Base-by-base conservation (phyloP, 805 yeast species). In the Maudiozyma pseudohumilis region DNA sequence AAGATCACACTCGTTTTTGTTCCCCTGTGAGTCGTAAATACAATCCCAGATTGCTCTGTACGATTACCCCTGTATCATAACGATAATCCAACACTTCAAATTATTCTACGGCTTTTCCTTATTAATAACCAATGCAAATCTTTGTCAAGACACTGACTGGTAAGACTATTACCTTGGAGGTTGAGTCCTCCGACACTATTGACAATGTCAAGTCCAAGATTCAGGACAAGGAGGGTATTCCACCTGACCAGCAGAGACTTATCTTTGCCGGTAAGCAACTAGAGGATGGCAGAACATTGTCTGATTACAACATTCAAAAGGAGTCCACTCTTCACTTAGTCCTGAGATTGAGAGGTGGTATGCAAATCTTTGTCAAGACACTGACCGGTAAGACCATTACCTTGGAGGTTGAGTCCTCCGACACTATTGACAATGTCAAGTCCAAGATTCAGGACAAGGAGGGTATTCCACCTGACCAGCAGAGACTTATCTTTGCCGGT, bases 321-420 rank as follows among this genome's bases (percentile, higher is more conserved):
- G 95, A 86, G 69, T 84, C 95, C 41, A 77, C 94, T 34, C 65
- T 81, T 22, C 94, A 84, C 63, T 69, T 83, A 68, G 94, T 84
- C 15, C 67, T 84, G 44, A 81, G 94, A 74, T 73, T 84, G 60
- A 79, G 94, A 73, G 94, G 94, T 40, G 88, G 63, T 51, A 80
- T 80, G 87, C 87, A 82, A 72, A 86, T 87, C 68, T 87, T 88
- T 72, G 96, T 89, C 66, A 88, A 89, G 75, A 87, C 96, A 66
- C 75, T 89, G 63, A 87, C 96, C 52, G 96, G 96, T 69, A 88
- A 88, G 80, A 80, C 96, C 63, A 88, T 89, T 70, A 86, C 95
- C 47, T 72, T 84, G 44, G 95, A 87, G 70, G 95, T 85, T 45
- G 95, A 86, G 68, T 85, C 96, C 39, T 83, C 94, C 33, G 96